Percentiles rank a stretch among this genome's conserved stretches.
Conservation (phyloP, 805 yeast species). For the Myxozyma kluyveri region DNA sequence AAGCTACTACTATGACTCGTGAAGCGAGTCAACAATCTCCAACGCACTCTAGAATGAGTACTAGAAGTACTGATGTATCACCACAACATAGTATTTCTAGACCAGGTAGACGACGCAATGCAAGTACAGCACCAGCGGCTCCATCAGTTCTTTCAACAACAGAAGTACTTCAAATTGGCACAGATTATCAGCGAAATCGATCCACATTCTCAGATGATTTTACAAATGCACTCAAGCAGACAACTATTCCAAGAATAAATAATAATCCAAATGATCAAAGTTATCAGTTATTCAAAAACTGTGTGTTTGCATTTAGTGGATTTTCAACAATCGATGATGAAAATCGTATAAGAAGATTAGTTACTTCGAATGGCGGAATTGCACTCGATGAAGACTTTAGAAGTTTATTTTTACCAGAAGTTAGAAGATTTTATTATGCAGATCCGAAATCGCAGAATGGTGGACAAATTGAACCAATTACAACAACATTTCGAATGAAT, state of each 20-base stretch:
- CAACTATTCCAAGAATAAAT: no score
- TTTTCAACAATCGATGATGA: conserved; percentile 3
- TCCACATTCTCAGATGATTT: background rate
- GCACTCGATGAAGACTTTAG: conserved; percentile 19
- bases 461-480: background rate
- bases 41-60: no score
- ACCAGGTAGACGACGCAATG: no score
- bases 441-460: background rate
- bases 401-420: conserved; percentile 8
- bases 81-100: no score
- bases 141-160: background rate
- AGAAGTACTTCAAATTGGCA: background rate
- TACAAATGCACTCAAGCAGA: no score
- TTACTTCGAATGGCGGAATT: conserved; percentile 18
- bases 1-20: no score
- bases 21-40: no score
- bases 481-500: conserved; percentile 1
- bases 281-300: conserved; percentile 8
- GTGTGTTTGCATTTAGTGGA: conserved; percentile 23
- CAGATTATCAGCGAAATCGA: background rate
- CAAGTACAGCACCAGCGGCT: background rate
- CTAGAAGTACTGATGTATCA: no score
- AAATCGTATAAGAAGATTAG: background rate
- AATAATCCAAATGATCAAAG: no score
- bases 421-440: background rate